These are phyloP conservation scores for Phytopythium boreale DNA, from an alignment of 352 stramenopile species.

Conservation along the genomic window DNA sequence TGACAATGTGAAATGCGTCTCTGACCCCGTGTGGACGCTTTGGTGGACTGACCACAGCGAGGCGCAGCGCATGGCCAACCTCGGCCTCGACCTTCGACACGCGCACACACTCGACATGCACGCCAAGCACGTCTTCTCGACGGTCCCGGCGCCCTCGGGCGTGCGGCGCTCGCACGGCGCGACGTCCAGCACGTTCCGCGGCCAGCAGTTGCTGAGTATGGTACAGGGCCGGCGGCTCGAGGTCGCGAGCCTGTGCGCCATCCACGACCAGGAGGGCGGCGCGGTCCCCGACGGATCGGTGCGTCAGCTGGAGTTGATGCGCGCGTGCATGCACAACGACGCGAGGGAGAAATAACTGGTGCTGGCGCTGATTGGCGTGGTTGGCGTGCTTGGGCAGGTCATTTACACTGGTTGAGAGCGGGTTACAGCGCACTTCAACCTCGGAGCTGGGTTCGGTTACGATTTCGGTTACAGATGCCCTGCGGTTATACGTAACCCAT, in stretches of 20 bases:
- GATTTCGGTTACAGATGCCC: background rate
- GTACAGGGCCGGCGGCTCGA: conserved; percentile 72
- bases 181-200: conserved; percentile 60
- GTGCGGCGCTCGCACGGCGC: conserved; percentile 38
- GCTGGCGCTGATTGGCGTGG: background rate
- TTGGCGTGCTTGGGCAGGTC: conserved; percentile 10
- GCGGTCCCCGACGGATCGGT: conserved; percentile 46
- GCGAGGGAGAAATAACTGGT: background rate
- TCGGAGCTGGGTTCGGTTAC: background rate
- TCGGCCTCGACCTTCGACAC: conserved; percentile 62
- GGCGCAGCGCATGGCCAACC: conserved; percentile 64
- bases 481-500: too few species aligned
- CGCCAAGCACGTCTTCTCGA: conserved; percentile 64
- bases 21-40: conserved; percentile 7
- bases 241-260: conserved; percentile 61
- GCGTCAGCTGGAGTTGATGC: background rate
- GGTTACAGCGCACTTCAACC: conserved; percentile 1
- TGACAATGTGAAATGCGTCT: background rate
- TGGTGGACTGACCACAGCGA: conserved; percentile 31
- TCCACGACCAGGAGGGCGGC: conserved; percentile 60
- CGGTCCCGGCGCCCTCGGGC: conserved; percentile 21
- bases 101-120: conserved; percentile 57
- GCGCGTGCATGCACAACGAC: background rate
- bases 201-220: conserved; percentile 65
- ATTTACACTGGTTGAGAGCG: conserved; percentile 18